Base-by-base conservation (phyloP, 306 rosid species). In the Lotus japonicus region DNA sequence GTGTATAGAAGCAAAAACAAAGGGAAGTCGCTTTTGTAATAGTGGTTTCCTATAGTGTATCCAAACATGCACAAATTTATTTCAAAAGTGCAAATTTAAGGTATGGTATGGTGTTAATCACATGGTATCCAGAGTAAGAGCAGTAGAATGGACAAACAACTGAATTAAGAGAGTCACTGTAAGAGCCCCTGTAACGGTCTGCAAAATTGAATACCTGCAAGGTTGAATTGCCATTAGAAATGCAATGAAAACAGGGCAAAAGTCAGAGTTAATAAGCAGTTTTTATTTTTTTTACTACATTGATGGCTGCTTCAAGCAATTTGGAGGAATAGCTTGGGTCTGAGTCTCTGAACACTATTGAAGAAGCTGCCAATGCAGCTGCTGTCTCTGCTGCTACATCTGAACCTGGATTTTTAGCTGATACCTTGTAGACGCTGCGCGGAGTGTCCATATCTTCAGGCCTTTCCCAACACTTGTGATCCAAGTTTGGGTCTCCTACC, bases 401-500 rank as follows among this genome's bases (percentile, higher is more conserved):
- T 1, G 98, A 89, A 3, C 98, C 97, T 35, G 98, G 97, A 49
- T 67, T 89, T 74, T 86, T 86, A 61, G 89, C 12, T 1, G 89
- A 77, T 12, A 92, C 86, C 72, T 84, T 89, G 69, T 92, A 92
- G 12, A 82, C 95, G 7, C 68, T 81, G 7, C 98, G 84, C 0
- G 92, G 89, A 0, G 98, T 89, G 77, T 89, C 95, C 96, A 87
- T 92, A 62, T 89, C 96, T 72, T 92, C 98, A 0, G 96, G 96
- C 81, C 98, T 87, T 80, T 92, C 96, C 98, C 98, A 89, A 72
- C 98, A 89, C 14, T 5, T 58, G 43, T 92, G 98, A 64, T 92
- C 98, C 79, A 66, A 51, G 64, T 86, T 89, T 31, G 96, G 86
- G 18, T 89, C 96, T 81, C 87, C 96, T 57, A 92, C 98, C 98